Evolutionary conservation across 2,329 filamentous ascomycete genomes (phyloP).

Genomic region (Aspergillus pseudoterreus): DNA sequence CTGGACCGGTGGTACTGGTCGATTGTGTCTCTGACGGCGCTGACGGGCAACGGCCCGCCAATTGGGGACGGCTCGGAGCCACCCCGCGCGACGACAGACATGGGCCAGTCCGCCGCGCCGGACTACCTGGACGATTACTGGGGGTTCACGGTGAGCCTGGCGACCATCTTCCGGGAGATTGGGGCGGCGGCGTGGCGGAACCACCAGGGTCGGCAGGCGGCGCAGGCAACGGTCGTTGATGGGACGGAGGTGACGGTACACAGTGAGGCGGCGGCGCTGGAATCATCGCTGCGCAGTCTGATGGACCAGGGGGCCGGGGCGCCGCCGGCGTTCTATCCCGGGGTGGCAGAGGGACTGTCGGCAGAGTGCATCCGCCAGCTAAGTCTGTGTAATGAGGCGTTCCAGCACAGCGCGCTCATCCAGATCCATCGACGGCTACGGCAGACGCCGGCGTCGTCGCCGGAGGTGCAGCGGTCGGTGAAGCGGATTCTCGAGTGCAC

Average conservation of each 20-base stretch:
- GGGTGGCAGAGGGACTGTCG: constrained; percentile 30
- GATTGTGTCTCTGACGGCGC: constrained; percentile 39
- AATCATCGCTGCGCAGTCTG: constrained; percentile 30
- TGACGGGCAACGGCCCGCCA: constrained; percentile 37
- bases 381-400: constrained; percentile 40
- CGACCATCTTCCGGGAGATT: constrained; percentile 37
- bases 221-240: constrained; percentile 13
- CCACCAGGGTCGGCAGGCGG: constrained; percentile 17
- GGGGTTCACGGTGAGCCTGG: constrained; percentile 39
- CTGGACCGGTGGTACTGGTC: constrained; percentile 41
- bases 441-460: constrained; percentile 26
- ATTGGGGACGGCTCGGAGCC: constrained; percentile 25
- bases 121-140: constrained; percentile 43
- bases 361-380: constrained; percentile 33
- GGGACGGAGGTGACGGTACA: constrained; percentile 20
- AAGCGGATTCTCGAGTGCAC: constrained; percentile 39
- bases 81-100: constrained; percentile 9
- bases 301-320: constrained; percentile 30
- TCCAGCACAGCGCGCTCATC: constrained; percentile 42
- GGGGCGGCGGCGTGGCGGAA: constrained; percentile 34
- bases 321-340: constrained; percentile 34
- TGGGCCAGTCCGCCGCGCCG: constrained; percentile 14
- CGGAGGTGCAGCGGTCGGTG: constrained; percentile 33
- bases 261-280: constrained; percentile 30
- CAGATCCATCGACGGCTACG: constrained; percentile 40